Evolutionary conservation across 139 green algal species (phyloP), one percentile per base, ranked within the genome.

Genomic region (Axilococcus clingmanii): DNA sequence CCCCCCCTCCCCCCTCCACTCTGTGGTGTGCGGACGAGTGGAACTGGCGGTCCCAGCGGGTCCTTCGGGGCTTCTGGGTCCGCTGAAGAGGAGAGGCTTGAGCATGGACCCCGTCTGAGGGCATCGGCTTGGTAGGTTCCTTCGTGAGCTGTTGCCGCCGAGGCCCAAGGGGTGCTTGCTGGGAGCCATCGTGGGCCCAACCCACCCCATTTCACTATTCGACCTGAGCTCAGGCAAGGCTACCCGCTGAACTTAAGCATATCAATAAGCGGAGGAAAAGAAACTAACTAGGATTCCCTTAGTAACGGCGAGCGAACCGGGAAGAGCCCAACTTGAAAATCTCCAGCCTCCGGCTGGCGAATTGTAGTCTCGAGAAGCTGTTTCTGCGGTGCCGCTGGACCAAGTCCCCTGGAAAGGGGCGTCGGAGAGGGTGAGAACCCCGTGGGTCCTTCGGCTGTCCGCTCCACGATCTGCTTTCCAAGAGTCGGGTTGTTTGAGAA

Each of bases 211-310:
- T 49, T 79, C 88, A 85, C 71, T 35, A 65, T 79, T 84, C 72
- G 77, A 85, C 77, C 78, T 89, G 71, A 89, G 76, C 65, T 93
- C 80, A 93, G 78, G 72, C 77, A 85, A 89, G 78, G 76, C 47
- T 76, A 94, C 82, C 81, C 75, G 82, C 78, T 80, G 81, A 93
- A 90, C 74, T 89, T 89, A 87, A 93, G 79, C 83, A 93, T 89
- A 89, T 93, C 80, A 88, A 74, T 93, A 87, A 84, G 79, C 83
- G 73, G 83, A 89, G 84, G 84, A 94, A 89, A 88, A 94, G 75
- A 91, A 91, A 89, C 72, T 87, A 94, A 93, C 77, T 48, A 87
- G 69, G 82, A 91, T 94, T 83, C 78, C 77, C 79, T 63, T 89
- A 89, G 80, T 89, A 91, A 78, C 80, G 80, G 78, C 78, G 80